Conservation (phyloP, 441 rosid genomes). For the Euphorbia schlechtendalii region DNA sequence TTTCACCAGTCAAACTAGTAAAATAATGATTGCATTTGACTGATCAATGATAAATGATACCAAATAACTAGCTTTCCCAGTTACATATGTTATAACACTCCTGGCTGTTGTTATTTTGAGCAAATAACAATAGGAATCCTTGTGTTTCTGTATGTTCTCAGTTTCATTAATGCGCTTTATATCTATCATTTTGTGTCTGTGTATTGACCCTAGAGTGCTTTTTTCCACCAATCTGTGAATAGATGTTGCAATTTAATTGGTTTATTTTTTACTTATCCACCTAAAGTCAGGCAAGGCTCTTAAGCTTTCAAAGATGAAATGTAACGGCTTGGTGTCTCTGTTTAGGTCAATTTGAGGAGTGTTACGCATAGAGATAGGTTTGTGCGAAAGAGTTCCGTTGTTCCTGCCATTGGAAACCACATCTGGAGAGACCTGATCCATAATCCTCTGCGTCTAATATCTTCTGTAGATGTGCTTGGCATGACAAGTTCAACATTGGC, state of each 20-base stretch:
- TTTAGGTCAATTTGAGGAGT: conserved; percentile 91
- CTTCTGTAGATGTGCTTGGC: conserved; percentile 97
- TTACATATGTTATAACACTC: not conserved
- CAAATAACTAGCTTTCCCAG: not conserved
- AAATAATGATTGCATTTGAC: not conserved
- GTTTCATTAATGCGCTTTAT: not conserved
- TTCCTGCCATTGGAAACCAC: conserved; percentile 83
- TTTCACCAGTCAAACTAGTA: not conserved
- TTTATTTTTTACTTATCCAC: not conserved
- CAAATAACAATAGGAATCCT: not conserved
- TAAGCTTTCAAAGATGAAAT: not conserved
- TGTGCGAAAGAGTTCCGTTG: conserved; percentile 88
- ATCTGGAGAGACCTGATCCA: conserved; percentile 96
- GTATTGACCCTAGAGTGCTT: not conserved
- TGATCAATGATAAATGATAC: conserved; percentile 1
- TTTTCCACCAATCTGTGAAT: not conserved
- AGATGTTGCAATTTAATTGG: not conserved
- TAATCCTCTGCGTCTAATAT: conserved; percentile 90
- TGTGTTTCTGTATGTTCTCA: not conserved
- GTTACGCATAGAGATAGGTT: conserved; percentile 90
- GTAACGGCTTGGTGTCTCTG: conserved; percentile 16
- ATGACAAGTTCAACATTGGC: conserved; percentile 99
- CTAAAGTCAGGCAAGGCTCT: too few species aligned
- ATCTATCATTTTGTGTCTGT: not conserved
- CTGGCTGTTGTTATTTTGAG: not conserved